Evolutionary conservation across 495 filamentous ascomycete genomes (phyloP).

Genomic region (Cetradonia linearis): DNA sequence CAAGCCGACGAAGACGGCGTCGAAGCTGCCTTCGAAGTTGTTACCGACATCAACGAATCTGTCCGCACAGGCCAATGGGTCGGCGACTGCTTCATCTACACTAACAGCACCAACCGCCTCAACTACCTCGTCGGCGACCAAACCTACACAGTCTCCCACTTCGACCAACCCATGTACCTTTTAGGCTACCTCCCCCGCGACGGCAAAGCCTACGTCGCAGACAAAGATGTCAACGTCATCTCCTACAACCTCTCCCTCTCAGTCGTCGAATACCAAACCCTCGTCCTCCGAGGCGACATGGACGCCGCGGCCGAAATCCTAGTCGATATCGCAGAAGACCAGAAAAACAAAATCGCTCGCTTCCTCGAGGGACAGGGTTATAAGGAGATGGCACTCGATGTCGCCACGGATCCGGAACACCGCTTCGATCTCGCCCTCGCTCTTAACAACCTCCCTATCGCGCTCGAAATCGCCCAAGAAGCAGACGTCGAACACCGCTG

Average conservation of each 20-base stretch:
- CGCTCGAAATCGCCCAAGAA: constrained; percentile 70
- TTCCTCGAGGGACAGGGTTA: constrained; percentile 97
- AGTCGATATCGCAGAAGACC: constrained; percentile 68
- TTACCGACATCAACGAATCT: constrained; percentile 88
- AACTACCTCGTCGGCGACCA: constrained; percentile 98
- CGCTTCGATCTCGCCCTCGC: constrained; percentile 87
- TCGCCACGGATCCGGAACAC: constrained; percentile 94
- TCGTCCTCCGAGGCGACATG: constrained; percentile 91
- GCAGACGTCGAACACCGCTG: constrained; percentile 91
- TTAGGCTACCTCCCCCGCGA: constrained; percentile 93
- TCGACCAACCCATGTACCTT: constrained; percentile 89
- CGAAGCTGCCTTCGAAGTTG: constrained; percentile 90
- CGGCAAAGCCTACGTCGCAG: constrained; percentile 80
- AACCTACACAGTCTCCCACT: constrained; percentile 97
- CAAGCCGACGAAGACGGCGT: constrained; percentile 90
- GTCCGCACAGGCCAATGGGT: constrained; percentile 97
- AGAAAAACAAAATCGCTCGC: constrained; percentile 93
- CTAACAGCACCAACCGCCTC: constrained; percentile 87
- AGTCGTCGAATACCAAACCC: constrained; percentile 95
- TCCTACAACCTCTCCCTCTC: constrained; percentile 86
- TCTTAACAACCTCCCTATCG: constrained; percentile 73
- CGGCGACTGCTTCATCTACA: constrained; percentile 98
- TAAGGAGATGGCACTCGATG: constrained; percentile 87
- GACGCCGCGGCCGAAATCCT: constrained; percentile 82
- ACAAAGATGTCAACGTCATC: constrained; percentile 86